Evolutionary conservation across 1,284 basidiomycete genomes (phyloP), one percentile per base, ranked within the genome.

Genomic region (Marasmius oreades): DNA sequence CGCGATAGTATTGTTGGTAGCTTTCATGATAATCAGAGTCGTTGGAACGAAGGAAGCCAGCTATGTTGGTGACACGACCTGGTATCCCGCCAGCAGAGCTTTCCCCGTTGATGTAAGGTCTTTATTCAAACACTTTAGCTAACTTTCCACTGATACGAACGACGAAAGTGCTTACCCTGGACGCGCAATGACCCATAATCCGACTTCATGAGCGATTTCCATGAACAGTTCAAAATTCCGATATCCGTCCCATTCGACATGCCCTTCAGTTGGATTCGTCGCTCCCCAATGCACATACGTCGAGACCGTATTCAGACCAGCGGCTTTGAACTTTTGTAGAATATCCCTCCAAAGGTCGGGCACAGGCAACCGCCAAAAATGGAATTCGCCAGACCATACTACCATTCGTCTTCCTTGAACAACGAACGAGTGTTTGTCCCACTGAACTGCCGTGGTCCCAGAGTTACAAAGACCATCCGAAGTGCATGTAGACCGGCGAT

Each of bases 291-390:
- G 55, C 16, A 47, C 31, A 34, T 50, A 51, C 22, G 37, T 43
- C 18, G 36, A 34, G 20, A 59, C 46, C 10, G 45, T 31, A 28
- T 61, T 61, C 34, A 61, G 42, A 6, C 60, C 60, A 14, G 57
- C 53, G 18, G 60, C 57, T 50, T 61, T 59, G 28, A 55, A 37
- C 42, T 61, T 61, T 47, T 61, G 46, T 1, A 61, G 34, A 18
- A 61, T 57, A 44, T 61, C 60, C 12, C 23, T 42, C 60, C 60
- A 61, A 16, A 61, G 55, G 5, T 51, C 51, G 24, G 58, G 58
- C 16, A 56, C 55, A 34, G 58, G 58, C 14, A 59, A 52, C 7
- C 58, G 47, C 16, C 43, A 59, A 12, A 43, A 50, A n/a, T 59
- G 58, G 23, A 59, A 59, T 45, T 59, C 58, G 31, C 58, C 58